Base-by-base conservation (phyloP, 768 basidiomycete genomes). In the Boletus rubescentipes region DNA sequence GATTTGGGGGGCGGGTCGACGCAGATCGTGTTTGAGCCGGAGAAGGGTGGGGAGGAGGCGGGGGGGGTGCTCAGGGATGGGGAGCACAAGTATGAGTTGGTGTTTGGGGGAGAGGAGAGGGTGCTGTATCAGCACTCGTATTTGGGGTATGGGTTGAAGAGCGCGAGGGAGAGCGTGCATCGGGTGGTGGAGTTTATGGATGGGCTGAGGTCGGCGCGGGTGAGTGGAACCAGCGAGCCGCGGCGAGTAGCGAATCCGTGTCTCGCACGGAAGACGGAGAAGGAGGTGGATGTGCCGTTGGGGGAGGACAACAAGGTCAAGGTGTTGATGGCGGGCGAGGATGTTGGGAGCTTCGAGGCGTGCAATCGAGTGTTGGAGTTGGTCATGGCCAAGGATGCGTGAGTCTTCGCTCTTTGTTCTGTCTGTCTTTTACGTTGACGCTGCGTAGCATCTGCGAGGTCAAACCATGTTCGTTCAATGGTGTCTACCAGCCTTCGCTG, bases 1-100 rank as follows among this genome's bases (percentile, higher is more conserved):
- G 97, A 98, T 67, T 83, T 99, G 45, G 97, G 97, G 5, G 97
- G 97, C 3, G 97, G 91, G 30, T 95, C 93, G 55, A 98, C 95
- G 21, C 97, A 98, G 74, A 98, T 98, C 68, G 94, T 97, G 53
- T 98, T 98, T 63, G 87, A 95, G 72, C 97, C 96, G 2, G 75
- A 71, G 47, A 85, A 85, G 70, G 78, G 78, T 29, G 71, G 72
- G 26, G 59, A 61, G 23, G 64, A 57, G 44, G 71, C 72, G 23
- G 72, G 69, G 30, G 61, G 65, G 31, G 63, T 59, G 50, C 73
- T 89, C 54, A 82, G 79, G 55, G 87, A 89, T 5, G 96, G 94
- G 41, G 95, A 97, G 49, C 96, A 98, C 76, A 91, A 90, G 73
- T 97, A 93, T 71, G 84, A 84, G 44, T 78, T 98, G 44, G 74